Base-by-base conservation (phyloP, 2,329 filamentous ascomycete genomes). In the Colletotrichum eleusines region DNA sequence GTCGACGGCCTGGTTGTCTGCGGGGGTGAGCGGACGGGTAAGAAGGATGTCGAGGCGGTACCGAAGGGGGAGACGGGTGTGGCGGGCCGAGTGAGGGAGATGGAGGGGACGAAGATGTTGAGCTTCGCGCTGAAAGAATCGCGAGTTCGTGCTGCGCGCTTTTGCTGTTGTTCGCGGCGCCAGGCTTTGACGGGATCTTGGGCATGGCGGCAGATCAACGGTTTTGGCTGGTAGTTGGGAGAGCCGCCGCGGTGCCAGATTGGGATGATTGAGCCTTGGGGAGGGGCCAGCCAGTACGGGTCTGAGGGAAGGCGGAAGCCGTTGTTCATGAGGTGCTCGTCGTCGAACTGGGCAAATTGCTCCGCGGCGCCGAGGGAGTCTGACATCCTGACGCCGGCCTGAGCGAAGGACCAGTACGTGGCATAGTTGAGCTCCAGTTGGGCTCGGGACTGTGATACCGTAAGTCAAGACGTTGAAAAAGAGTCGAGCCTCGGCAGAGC, bases 391-490 rank as follows among this genome's bases (percentile, higher is more conserved):
- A 71, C 59, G 46, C 69, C 64, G 9, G 69, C 65, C 46, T 71
- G 69, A 40, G 69, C 69, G 31, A 69, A 71, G 53, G 69, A 71
- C 64, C 65, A 71, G 46, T 63, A 71, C 5, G 69, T 48, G 53
- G 69, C 69, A 51, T 71, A 71, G 53, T 71, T 71, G 65, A 71
- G 69, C 65, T 71, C 69, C 35, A 71, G 46, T n/a, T 71, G 69
- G 20, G 69, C 69, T 54, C 69, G 69, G 9, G 69, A 71, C 69
- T 71, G 26, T 31, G 35, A 26, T 48, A 11, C 7, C 50, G 59
- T 71, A 26, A 71, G 65, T 20, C 46, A 35, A 44, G 8, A n/a
- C 26, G 7, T 31, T 46, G 20, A n/a, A 12, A 6, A 11, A 4
- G 11, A n/a, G 8, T 7, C 1, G 26, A 14, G 28, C 6, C 40